Conservation (phyloP, 2,329 filamentous ascomycete species). For the Macrophomina pseudophaseolina region DNA sequence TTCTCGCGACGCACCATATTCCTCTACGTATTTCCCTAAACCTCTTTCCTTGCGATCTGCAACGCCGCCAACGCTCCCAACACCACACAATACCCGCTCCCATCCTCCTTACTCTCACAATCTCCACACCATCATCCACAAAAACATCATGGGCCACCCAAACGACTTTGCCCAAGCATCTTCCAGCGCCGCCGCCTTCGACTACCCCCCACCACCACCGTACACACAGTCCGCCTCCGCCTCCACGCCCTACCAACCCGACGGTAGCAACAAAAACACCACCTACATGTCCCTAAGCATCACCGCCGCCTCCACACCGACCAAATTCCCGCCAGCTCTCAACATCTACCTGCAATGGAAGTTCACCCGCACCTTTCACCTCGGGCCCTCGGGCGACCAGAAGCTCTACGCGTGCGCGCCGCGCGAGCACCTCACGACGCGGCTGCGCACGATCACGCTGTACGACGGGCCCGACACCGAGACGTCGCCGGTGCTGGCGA, state of each 20-base stretch:
- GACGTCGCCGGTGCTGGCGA: not conserved
- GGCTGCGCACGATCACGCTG: not conserved
- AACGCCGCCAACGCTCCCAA: not conserved
- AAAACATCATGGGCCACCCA: not conserved
- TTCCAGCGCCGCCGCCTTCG: not conserved
- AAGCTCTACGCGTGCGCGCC: not conserved
- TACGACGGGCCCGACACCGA: not conserved
- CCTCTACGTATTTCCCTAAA: not conserved
- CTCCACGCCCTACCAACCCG: not conserved
- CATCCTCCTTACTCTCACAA: not conserved
- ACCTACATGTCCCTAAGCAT: no score
- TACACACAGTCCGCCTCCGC: not conserved
- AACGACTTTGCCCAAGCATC: not conserved
- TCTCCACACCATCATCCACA: not conserved
- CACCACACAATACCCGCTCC: not conserved
- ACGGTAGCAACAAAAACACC: no score
- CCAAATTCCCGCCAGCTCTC: not conserved
- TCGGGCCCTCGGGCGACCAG: not conserved
- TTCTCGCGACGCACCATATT: not conserved
- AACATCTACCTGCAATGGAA: constrained; percentile 5
- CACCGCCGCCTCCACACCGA: not conserved
- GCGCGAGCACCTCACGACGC: not conserved
- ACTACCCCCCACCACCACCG: not conserved
- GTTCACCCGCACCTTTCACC: not conserved
- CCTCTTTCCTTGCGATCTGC: not conserved